Conservation (phyloP, 306 rosid species). For the Rubus idaeus region DNA sequence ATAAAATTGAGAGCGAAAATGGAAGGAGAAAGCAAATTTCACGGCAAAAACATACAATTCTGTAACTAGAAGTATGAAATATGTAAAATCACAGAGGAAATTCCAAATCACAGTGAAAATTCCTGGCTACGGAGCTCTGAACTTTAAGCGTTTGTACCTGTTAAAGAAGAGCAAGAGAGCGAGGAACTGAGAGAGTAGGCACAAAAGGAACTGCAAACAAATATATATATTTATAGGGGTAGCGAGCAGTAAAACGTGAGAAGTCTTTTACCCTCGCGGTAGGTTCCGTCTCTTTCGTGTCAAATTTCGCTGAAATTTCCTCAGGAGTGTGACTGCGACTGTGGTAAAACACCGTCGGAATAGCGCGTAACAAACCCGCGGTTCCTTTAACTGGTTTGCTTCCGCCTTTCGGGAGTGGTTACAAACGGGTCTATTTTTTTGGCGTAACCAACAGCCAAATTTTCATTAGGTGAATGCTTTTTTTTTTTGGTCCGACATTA, state of each 20-base stretch:
- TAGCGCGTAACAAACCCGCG: too few relatives aligned
- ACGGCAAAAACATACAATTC: background rate
- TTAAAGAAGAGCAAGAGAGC: background rate
- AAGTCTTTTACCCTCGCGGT: background rate
- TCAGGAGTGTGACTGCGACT: too few relatives aligned
- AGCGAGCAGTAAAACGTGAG: background rate
- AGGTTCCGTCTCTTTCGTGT: too few relatives aligned
- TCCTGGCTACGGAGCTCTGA: background rate
- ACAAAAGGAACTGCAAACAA: background rate
- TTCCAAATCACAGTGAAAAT: background rate
- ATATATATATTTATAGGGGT: background rate
- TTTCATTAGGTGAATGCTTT: too few relatives aligned
- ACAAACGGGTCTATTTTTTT: too few relatives aligned
- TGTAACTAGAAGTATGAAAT: background rate
- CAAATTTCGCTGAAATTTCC: too few relatives aligned
- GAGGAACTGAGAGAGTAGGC: background rate
- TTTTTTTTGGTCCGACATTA: too few relatives aligned
- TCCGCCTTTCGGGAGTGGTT: too few relatives aligned
- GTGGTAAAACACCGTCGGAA: too few relatives aligned
- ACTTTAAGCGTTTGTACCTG: background rate
- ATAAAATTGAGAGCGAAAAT: background rate
- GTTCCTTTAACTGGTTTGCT: too few relatives aligned
- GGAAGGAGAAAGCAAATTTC: background rate
- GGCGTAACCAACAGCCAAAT: too few relatives aligned
- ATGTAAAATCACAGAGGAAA: background rate